Base-by-base conservation (phyloP, 2,329 filamentous ascomycete genomes). In the Chrysoporthe cubensis region DNA sequence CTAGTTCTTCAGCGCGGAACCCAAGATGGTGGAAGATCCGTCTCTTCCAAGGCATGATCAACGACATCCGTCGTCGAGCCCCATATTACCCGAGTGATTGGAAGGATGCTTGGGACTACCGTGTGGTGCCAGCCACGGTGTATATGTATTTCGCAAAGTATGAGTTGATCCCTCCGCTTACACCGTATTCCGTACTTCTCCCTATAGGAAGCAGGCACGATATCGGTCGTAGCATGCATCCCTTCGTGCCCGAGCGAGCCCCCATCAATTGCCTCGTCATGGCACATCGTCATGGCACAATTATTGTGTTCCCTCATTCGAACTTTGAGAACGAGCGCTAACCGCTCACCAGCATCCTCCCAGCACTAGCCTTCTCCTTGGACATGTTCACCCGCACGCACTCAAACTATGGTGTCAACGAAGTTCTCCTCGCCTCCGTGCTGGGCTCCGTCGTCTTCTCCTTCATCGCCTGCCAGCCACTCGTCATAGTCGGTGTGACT, bases 121-220 rank as follows among this genome's bases (percentile, higher is more conserved):
- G 93, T 65, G 92, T 97, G 54, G 86, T 97, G 50, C 93, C 93
- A 1, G 92, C 92, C 18, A 96, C 93, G 11, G 82, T 96, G 42
- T 96, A 96, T 80, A 97, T 96, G 92, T 97, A 96, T 81, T 97
- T 96, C 85, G 93, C 93, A 71, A 96, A 96, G 92, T 95, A 84
- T 70, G 83, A n/a, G 16, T 9, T 18, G 8, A 40, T 40, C n/a
- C 1, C 18, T 46, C 18, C 4, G 18, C 13, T 5, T 26, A 26
- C 37, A 9, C 6, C 37, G 37, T 40, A 40, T 9, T 40, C 37
- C 5, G 9, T 40, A 46, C 4, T 46, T 13, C 44, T 46, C 44
- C 14, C 37, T 40, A 7, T 6, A 40, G 37, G 37, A 40, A 9
- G 37, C 44, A 13, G 44, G 13, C 44, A 46, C 44, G 44, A 46